Percentiles rank a stretch among this genome's conserved stretches.
phyloP scores from a whole-genome alignment of 768 basidiomycete genomes.

The Mrakia frigida region DNA sequence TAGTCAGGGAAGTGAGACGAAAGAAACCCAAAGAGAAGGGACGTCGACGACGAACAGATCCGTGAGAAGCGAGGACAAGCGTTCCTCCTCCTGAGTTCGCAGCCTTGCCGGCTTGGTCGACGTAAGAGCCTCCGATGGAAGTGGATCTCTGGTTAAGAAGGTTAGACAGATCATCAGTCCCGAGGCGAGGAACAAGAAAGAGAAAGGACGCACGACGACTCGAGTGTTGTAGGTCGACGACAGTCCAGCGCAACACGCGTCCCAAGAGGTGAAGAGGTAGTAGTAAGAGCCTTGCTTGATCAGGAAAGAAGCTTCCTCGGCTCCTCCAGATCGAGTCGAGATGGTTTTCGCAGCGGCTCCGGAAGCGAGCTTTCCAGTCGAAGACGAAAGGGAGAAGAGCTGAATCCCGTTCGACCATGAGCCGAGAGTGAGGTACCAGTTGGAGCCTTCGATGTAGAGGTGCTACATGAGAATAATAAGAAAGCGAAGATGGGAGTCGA shows the following conservation, averaged over 20 bases:
- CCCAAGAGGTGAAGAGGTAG: constrained; percentile 20
- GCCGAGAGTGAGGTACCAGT: constrained; percentile 37
- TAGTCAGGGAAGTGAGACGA: not conserved
- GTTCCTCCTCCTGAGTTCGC: constrained; percentile 53
- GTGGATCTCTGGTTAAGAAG: not conserved
- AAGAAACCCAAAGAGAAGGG: not conserved
- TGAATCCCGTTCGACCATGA: constrained; percentile 34
- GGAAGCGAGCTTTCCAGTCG: constrained; percentile 8
- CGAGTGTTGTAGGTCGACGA: constrained; percentile 59
- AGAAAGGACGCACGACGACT: constrained; percentile 44
- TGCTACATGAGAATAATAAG: constrained; percentile 38
- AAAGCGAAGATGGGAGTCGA: not conserved
- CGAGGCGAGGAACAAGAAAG: too few relatives aligned
- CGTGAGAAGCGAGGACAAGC: constrained; percentile 38
- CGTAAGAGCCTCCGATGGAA: constrained; percentile 48
- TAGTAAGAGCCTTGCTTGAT: constrained; percentile 6
- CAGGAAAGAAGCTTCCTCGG: constrained; percentile 13
- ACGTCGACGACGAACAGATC: not conserved
- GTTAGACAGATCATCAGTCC: too few relatives aligned
- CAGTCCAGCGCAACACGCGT: constrained; percentile 45
- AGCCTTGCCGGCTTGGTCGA: constrained; percentile 51
- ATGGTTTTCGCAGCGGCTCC: constrained; percentile 5
- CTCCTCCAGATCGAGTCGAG: not conserved
- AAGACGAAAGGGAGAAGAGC: constrained; percentile 35
- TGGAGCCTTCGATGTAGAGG: constrained; percentile 34